Evolutionary conservation across 23 red algal species (phyloP).

Genomic region (Gracilaria domingensis): DNA sequence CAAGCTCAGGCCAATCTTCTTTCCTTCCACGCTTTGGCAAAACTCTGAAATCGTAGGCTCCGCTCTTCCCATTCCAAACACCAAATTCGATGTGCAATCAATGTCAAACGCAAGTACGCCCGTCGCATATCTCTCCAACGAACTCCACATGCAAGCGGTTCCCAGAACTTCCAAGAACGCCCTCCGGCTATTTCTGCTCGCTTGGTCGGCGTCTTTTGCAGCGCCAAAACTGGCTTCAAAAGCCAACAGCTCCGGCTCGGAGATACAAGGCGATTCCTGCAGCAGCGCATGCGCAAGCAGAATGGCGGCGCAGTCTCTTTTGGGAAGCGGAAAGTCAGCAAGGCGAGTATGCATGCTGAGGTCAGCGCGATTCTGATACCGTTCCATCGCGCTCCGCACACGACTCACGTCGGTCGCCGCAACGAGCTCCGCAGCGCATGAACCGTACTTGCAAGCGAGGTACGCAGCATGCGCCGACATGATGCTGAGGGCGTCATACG

Average conservation of each 20-base stretch:
- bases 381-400: conserved; percentile 58
- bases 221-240: conserved; percentile 34
- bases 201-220: conserved; percentile 10
- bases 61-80: conserved; percentile 45
- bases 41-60: conserved; percentile 61
- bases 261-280: conserved; percentile 37
- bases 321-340: conserved; percentile 59
- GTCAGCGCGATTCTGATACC: conserved; percentile 34
- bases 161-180: conserved; percentile 69
- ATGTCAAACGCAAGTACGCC: conserved; percentile 59
- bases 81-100: conserved; percentile 67
- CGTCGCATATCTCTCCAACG: conserved; percentile 58
- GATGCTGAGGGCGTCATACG: conserved; percentile 64
- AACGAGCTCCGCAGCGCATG: conserved; percentile 53
- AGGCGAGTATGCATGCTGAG: conserved; percentile 21
- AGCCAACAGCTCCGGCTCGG: background rate
- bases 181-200: conserved; percentile 1
- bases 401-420: conserved; percentile 61
- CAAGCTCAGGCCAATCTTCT: conserved; percentile 62
- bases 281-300: conserved; percentile 56
- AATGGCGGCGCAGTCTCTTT: conserved; percentile 56
- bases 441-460: conserved; percentile 66
- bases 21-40: conserved; percentile 48
- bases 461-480: conserved; percentile 71
- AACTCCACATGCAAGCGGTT: conserved; percentile 67